These are phyloP conservation scores for Pholiota microspora DNA, from an alignment of 768 basidiomycete species.

Conservation along the genomic window DNA sequence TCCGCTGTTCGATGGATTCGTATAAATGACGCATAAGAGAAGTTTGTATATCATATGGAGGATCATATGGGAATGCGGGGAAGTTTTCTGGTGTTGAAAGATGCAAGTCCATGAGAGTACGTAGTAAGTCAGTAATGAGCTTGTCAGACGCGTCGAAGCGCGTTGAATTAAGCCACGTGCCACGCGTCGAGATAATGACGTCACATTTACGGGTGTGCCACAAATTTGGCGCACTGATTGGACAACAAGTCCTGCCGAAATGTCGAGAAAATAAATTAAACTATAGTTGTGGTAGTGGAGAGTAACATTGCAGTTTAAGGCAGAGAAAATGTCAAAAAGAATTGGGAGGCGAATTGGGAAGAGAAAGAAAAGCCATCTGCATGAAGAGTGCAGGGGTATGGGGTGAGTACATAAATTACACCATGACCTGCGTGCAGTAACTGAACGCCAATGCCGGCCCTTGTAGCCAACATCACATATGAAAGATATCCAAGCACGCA, in stretches of 20 bases:
- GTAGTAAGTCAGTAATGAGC: background rate
- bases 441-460: background rate
- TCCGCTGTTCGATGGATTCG: conserved; percentile 65
- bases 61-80: conserved; percentile 78
- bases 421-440: background rate
- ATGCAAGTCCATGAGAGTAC: conserved; percentile 27
- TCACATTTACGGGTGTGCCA: background rate
- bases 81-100: conserved; percentile 69
- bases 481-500: background rate
- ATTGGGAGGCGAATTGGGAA: background rate
- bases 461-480: background rate
- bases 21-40: conserved; percentile 91
- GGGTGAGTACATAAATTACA: background rate
- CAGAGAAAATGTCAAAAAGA: background rate
- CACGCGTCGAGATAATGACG: conserved; percentile 13
- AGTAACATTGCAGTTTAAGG: background rate
- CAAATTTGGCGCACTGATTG: no score
- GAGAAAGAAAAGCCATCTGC: background rate
- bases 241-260: no score
- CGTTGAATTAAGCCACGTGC: conserved; percentile 15
- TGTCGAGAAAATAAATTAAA: background rate
- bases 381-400: background rate
- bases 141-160: background rate
- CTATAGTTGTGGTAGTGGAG: background rate
- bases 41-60: conserved; percentile 82